A percentile compares a stretch with the other conserved stretches of the same genome.
Evolutionary conservation across 2,329 filamentous ascomycete genomes (phyloP).

Genomic region (Fragosphaeria purpurea): DNA sequence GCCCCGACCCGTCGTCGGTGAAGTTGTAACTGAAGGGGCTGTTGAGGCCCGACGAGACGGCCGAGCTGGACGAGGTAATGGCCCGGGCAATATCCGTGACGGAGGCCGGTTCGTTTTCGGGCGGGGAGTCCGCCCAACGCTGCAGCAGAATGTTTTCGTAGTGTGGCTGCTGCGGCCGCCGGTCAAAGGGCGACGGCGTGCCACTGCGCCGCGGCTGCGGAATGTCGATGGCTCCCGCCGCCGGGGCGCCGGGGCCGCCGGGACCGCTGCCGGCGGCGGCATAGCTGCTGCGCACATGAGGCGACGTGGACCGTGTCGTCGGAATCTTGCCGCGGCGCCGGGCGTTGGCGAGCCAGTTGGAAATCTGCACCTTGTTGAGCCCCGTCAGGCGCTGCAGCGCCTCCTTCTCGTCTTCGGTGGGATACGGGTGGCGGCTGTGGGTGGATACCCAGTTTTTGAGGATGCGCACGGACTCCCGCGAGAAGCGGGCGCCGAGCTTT

Average conservation of each 20-base stretch:
- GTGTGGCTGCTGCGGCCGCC: constrained; percentile 13
- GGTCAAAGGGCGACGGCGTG: constrained; percentile 34
- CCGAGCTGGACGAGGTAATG: constrained; percentile 43
- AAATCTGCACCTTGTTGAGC: constrained; percentile 72
- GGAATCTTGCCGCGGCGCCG: constrained; percentile 71
- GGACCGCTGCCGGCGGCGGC: constrained; percentile 26
- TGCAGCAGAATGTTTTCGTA: constrained; percentile 44
- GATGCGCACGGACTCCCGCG: constrained; percentile 66
- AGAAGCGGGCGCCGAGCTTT: constrained; percentile 68
- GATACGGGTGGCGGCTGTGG: constrained; percentile 76
- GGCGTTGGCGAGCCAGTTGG: constrained; percentile 88
- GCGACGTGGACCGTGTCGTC: constrained; percentile 57
- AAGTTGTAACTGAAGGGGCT: constrained; percentile 48
- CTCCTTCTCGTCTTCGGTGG: constrained; percentile 78
- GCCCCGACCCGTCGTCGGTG: constrained; percentile 51
- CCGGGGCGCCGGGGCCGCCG: constrained; percentile 18
- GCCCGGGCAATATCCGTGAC: constrained; percentile 49
- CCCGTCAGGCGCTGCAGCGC: constrained; percentile 68
- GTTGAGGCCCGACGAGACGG: constrained; percentile 43
- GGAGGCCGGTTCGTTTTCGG: constrained; percentile 50
- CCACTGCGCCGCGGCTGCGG: constrained; percentile 43
- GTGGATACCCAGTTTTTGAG: constrained; percentile 77
- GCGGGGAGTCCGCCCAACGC: constrained; percentile 49
- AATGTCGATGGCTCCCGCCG: constrained; percentile 57
- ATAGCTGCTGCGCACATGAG: constrained; percentile 50